phyloP scores from a whole-genome alignment of 2,329 filamentous ascomycete genomes.

The Microsporum audouinii region DNA sequence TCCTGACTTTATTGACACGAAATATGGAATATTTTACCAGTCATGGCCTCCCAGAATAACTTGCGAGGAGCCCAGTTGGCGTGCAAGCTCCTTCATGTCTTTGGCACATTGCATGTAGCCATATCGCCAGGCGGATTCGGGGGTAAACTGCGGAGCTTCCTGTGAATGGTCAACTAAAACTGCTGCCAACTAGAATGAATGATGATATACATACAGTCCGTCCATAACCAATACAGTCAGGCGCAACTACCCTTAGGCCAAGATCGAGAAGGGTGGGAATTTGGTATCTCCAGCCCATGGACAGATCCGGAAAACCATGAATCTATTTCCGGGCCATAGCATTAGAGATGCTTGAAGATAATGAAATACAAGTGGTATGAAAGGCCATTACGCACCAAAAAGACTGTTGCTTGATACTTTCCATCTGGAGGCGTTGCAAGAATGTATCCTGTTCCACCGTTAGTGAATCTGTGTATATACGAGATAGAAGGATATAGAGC shows the following conservation, averaged over 20 bases:
- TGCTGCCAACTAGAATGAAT: background rate
- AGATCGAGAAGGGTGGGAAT: slow-evolving; percentile 63
- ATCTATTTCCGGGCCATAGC: slow-evolving; percentile 31
- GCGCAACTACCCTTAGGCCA: slow-evolving; percentile 67
- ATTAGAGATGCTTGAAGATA: background rate
- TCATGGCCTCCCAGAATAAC: slow-evolving; percentile 87
- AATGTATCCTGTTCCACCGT: slow-evolving; percentile 37
- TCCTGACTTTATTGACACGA: background rate
- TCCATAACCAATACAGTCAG: slow-evolving; percentile 80
- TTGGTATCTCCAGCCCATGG: slow-evolving; percentile 80
- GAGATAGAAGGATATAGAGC: background rate
- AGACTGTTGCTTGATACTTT: slow-evolving; percentile 41
- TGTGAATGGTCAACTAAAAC: slow-evolving; percentile 14
- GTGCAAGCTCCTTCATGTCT: slow-evolving; percentile 63
- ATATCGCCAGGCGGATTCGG: slow-evolving; percentile 52
- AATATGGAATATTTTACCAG: slow-evolving; percentile 41
- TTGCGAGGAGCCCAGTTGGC: slow-evolving; percentile 41
- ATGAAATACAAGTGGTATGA: background rate
- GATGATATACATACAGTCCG: slow-evolving; percentile 44
- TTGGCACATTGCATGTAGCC: slow-evolving; percentile 59
- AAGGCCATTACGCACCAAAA: slow-evolving; percentile 35
- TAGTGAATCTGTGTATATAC: background rate
- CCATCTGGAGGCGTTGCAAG: slow-evolving; percentile 37
- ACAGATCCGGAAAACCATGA: slow-evolving; percentile 75
- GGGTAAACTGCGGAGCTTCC: slow-evolving; percentile 43